Conservation (phyloP, 495 filamentous ascomycete species). For the Filosporella fistucella region DNA sequence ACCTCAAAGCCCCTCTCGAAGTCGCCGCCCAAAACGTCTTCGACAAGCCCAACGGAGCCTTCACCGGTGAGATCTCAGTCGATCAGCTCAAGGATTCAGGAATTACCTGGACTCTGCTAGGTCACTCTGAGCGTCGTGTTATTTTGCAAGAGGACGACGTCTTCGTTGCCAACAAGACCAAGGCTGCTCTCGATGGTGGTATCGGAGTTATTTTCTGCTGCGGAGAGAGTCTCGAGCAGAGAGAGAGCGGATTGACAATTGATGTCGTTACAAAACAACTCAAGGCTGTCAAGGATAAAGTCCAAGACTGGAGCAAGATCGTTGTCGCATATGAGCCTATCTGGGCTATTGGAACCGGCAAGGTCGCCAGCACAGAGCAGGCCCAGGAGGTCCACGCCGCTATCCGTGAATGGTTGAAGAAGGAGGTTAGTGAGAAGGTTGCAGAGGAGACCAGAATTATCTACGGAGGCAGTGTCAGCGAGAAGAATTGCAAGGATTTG, state of each 20-base stretch:
- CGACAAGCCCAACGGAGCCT: constrained; percentile 94
- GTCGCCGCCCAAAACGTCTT: constrained; percentile 94
- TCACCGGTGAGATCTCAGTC: constrained; percentile 93
- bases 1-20: constrained; percentile 58
- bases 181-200: constrained; percentile 81
- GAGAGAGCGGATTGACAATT: constrained; percentile 81
- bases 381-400: constrained; percentile 92
- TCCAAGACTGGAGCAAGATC: constrained; percentile 85
- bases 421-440: constrained; percentile 64
- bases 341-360: constrained; percentile 98
- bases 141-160: constrained; percentile 80
- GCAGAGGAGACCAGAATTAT: constrained; percentile 81
- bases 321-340: constrained; percentile 99
- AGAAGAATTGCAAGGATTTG: constrained; percentile 96
- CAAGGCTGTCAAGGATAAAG: constrained; percentile 59
- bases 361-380: constrained; percentile 90
- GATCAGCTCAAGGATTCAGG: constrained; percentile 82
- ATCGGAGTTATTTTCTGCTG: constrained; percentile 92
- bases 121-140: constrained; percentile 88
- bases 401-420: constrained; percentile 83
- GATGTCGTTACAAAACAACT: constrained; percentile 84
- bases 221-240: constrained; percentile 90
- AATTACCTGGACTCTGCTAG: constrained; percentile 83
- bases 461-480: constrained; percentile 93
- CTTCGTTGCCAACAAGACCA: constrained; percentile 89